A percentile compares a stretch with the other conserved stretches of the same genome.
These are phyloP conservation scores for Calocera cornea DNA, from an alignment of 768 basidiomycete species.

Conservation along the genomic window DNA sequence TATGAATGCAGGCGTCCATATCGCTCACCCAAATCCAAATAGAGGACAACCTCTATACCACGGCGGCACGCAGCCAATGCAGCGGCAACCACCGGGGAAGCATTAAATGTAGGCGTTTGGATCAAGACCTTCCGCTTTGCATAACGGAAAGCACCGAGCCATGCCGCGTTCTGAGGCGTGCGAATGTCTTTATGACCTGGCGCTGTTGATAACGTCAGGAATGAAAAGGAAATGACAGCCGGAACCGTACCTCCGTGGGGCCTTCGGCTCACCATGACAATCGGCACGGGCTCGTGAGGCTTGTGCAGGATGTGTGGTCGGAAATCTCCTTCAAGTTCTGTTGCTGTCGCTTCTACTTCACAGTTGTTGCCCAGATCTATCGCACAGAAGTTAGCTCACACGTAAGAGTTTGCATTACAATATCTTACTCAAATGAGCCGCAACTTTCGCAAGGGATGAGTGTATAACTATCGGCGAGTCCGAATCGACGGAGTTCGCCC, in stretches of 20 bases:
- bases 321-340: slow-evolving; percentile 38
- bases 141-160: slow-evolving; percentile 49
- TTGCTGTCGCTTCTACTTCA: slow-evolving; percentile 29
- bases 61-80: slow-evolving; percentile 46
- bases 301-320: slow-evolving; percentile 47
- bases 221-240: not conserved
- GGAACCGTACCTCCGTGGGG: slow-evolving; percentile 38
- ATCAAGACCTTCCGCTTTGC: slow-evolving; percentile 54
- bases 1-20: not conserved
- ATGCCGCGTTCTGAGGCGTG: slow-evolving; percentile 51
- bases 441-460: not conserved
- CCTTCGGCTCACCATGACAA: slow-evolving; percentile 50
- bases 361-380: slow-evolving; percentile 26
- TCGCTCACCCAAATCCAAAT: slow-evolving; percentile 39
- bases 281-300: slow-evolving; percentile 45
- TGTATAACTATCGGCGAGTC: not conserved
- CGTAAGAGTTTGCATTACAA: not conserved
- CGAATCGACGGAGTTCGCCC: not conserved
- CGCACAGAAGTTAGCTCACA: not conserved
- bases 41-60: slow-evolving; percentile 46
- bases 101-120: slow-evolving; percentile 62
- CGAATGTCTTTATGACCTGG: slow-evolving; percentile 35
- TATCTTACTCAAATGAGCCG: not conserved
- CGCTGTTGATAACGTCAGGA: slow-evolving; percentile 15
- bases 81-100: slow-evolving; percentile 44